Evolutionary conservation across 202 grass and related monocot genomes (phyloP).

Genomic region (Brachypodium distachyon): DNA sequence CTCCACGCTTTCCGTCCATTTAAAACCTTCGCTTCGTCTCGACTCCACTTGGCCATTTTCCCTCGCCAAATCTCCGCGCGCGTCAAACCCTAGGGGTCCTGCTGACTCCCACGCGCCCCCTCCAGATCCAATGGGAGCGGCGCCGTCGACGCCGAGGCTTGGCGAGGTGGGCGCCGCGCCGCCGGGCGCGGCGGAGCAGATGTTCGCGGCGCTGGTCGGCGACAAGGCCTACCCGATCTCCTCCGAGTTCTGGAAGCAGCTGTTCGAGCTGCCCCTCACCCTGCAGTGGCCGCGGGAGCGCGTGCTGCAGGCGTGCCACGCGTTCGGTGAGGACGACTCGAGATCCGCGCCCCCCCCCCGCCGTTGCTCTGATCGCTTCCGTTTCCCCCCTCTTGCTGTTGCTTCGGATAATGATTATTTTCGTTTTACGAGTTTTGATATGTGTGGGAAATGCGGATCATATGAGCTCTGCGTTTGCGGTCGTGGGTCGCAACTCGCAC

Average conservation of each 20-base stretch:
- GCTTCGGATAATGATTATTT: not conserved
- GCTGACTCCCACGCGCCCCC: not conserved
- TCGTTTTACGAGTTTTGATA: not conserved
- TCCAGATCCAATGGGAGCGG: constrained; percentile 66
- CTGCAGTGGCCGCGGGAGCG: constrained; percentile 87
- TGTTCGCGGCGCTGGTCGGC: constrained; percentile 85
- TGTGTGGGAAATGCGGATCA: constrained; percentile 17
- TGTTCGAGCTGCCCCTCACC: constrained; percentile 86
- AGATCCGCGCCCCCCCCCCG: constrained; percentile 14
- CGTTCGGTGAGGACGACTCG: constrained; percentile 56
- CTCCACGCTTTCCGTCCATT: constrained; percentile 36
- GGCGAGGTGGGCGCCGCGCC: constrained; percentile 30
- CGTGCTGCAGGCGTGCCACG: constrained; percentile 84
- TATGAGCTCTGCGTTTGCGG: not conserved
- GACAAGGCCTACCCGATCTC: constrained; percentile 61
- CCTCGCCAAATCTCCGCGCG: not conserved
- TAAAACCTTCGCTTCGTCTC: constrained; percentile 43
- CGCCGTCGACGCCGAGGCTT: constrained; percentile 64
- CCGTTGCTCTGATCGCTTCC: not conserved
- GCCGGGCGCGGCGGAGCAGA: constrained; percentile 56
- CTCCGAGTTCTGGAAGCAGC: constrained; percentile 92
- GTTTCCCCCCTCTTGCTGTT: not conserved
- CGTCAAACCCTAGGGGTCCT: constrained; percentile 32
- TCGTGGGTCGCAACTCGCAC: not conserved
- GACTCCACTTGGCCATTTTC: constrained; percentile 24